A percentile compares a stretch with the other conserved stretches of the same genome.
Conservation (phyloP, 495 filamentous ascomycete species). For the Penicillium coffeae region DNA sequence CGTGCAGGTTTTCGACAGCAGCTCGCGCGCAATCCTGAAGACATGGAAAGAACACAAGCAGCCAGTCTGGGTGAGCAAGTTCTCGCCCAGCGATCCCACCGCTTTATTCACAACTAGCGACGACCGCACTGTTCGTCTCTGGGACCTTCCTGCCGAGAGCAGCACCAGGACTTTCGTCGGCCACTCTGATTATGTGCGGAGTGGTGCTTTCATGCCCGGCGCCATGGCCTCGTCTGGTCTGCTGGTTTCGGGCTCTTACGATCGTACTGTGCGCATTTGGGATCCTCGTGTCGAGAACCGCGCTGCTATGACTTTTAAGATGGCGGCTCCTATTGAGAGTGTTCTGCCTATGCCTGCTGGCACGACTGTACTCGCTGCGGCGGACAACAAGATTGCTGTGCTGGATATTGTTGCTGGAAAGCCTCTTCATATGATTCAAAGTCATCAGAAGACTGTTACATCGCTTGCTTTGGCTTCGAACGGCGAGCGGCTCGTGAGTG, state of each 20-base stretch:
- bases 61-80: slow-evolving; percentile 87
- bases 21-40: slow-evolving; percentile 84
- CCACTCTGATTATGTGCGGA: slow-evolving; percentile 88
- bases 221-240: slow-evolving; percentile 63
- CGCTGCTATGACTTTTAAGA: slow-evolving; percentile 87
- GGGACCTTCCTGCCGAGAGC: slow-evolving; percentile 82
- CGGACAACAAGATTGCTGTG: slow-evolving; percentile 87
- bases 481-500: slow-evolving; percentile 74
- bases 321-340: slow-evolving; percentile 78
- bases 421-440: slow-evolving; percentile 77
- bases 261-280: slow-evolving; percentile 90
- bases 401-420: slow-evolving; percentile 90
- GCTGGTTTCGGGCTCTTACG: slow-evolving; percentile 86
- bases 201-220: slow-evolving; percentile 79
- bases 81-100: slow-evolving; percentile 81
- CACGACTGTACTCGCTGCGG: slow-evolving; percentile 78
- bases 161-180: slow-evolving; percentile 77
- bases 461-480: slow-evolving; percentile 73
- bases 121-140: slow-evolving; percentile 85
- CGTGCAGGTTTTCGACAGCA: slow-evolving; percentile 92
- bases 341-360: slow-evolving; percentile 81
- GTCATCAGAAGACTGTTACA: slow-evolving; percentile 97
- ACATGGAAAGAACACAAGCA: slow-evolving; percentile 96
- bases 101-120: slow-evolving; percentile 80
- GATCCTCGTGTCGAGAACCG: slow-evolving; percentile 70